These are phyloP conservation scores for Aureobasidium vineae DNA, from an alignment of 2,329 filamentous ascomycete genomes.

Conservation along the genomic window DNA sequence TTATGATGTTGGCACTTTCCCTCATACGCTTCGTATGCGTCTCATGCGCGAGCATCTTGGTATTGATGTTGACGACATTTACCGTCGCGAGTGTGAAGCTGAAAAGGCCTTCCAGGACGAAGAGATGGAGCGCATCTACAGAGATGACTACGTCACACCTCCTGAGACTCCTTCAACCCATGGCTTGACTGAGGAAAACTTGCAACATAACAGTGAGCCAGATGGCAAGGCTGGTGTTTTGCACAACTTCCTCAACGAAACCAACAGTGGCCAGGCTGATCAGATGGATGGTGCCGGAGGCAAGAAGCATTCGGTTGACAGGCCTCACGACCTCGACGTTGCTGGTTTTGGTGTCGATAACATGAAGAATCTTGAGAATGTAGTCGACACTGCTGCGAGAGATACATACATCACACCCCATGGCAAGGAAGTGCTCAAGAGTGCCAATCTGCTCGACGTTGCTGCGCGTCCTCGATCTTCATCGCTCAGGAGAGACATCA, in stretches of 20 bases:
- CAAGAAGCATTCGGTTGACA: slow-evolving; percentile 51
- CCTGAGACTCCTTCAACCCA: slow-evolving; percentile 37
- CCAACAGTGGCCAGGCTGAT: background rate
- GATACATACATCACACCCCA: slow-evolving; percentile 59
- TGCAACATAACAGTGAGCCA: slow-evolving; percentile 21
- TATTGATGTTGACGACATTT: slow-evolving; percentile 86
- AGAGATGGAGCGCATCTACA: slow-evolving; percentile 48
- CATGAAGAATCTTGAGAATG: slow-evolving; percentile 53
- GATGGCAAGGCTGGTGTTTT: slow-evolving; percentile 21
- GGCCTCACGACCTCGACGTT: slow-evolving; percentile 68
- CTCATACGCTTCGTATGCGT: slow-evolving; percentile 86
- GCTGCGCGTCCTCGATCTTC: background rate
- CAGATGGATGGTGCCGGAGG: slow-evolving; percentile 57
- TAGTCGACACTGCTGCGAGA: slow-evolving; percentile 34
- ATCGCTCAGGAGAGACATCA: background rate
- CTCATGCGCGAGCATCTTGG: slow-evolving; percentile 96
- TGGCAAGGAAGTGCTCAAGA: slow-evolving; percentile 63
- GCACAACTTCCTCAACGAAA: slow-evolving; percentile 25
- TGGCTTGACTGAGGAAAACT: slow-evolving; percentile 33
- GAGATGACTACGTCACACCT: slow-evolving; percentile 37
- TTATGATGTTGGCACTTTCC: slow-evolving; percentile 87
- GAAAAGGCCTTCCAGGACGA: slow-evolving; percentile 58
- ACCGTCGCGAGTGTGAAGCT: slow-evolving; percentile 37
- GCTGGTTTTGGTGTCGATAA: slow-evolving; percentile 74
- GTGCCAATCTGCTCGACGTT: slow-evolving; percentile 5